phyloP scores from a whole-genome alignment of 768 basidiomycete genomes.

The Panaeolus cyanescens region DNA sequence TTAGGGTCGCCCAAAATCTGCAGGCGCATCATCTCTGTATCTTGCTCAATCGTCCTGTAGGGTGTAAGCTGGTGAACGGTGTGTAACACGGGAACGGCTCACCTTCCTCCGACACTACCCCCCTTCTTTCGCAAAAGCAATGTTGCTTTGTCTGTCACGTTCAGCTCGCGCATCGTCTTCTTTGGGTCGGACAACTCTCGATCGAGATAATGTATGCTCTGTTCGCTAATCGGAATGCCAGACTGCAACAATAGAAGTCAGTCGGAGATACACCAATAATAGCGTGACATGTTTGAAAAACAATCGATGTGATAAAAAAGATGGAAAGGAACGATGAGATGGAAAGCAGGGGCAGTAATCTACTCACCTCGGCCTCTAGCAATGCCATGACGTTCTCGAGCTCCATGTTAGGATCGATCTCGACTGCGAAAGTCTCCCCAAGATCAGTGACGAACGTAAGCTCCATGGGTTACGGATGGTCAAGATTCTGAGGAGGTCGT shows the following conservation, averaged over 20 bases:
- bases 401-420: slow-evolving; percentile 90
- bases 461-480: slow-evolving; percentile 51
- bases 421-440: slow-evolving; percentile 66
- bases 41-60: slow-evolving; percentile 68
- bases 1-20: slow-evolving; percentile 84
- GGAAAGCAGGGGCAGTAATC: neutral
- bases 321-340: neutral
- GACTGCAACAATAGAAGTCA: slow-evolving; percentile 47
- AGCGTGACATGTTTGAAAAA: neutral
- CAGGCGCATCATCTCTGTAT: slow-evolving; percentile 88
- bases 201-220: slow-evolving; percentile 69
- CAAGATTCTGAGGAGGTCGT: slow-evolving; percentile 9
- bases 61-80: neutral
- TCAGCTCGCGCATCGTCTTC: slow-evolving; percentile 67
- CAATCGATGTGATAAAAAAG: neutral
- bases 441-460: slow-evolving; percentile 72
- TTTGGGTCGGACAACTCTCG: slow-evolving; percentile 67
- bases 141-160: slow-evolving; percentile 63
- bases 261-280: neutral
- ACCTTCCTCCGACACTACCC: slow-evolving; percentile 43
- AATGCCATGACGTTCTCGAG: slow-evolving; percentile 92
- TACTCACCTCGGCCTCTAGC: slow-evolving; percentile 89
- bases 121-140: slow-evolving; percentile 69
- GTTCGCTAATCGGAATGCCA: slow-evolving; percentile 69
- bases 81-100: slow-evolving; percentile 7